Percentiles rank a stretch among this genome's conserved stretches.
These are phyloP conservation scores for Xylaria sp. DNA, from an alignment of 2,329 filamentous ascomycete species.

Conservation along the genomic window DNA sequence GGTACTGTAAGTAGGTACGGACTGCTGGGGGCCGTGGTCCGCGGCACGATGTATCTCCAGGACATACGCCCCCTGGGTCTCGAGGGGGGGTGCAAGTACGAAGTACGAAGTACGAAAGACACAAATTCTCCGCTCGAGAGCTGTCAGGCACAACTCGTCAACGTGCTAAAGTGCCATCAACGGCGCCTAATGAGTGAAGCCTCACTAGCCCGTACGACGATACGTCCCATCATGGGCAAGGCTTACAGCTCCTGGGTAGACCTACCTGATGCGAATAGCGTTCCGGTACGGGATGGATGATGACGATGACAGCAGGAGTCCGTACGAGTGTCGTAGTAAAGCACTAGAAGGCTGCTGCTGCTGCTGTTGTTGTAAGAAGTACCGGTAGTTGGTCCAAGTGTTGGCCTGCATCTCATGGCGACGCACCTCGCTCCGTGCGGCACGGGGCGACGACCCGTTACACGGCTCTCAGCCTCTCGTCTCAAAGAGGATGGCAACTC, in stretches of 20 bases:
- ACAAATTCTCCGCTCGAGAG: constrained; percentile 13
- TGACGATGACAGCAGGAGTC: too few species aligned
- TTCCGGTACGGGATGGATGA: too few species aligned
- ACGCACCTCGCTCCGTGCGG: neutral
- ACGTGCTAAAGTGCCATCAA: constrained; percentile 22
- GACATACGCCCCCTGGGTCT: neutral
- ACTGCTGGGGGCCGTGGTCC: too few species aligned
- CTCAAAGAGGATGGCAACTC: constrained; percentile 9
- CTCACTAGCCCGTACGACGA: constrained; percentile 13
- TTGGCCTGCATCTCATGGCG: too few species aligned
- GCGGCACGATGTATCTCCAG: too few species aligned
- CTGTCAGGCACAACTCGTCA: constrained; percentile 20
- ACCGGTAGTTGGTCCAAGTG: too few species aligned
- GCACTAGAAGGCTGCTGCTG: too few species aligned
- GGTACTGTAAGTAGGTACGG: too few species aligned
- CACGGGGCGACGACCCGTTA: constrained; percentile 11
- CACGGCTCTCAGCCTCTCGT: constrained; percentile 7
- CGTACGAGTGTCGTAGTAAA: too few species aligned
- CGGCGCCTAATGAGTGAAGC: constrained; percentile 15
- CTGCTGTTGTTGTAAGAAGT: too few species aligned
- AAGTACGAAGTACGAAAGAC: neutral
- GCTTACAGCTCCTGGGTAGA: constrained; percentile 9
- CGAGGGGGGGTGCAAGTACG: neutral
- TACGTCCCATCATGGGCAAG: constrained; percentile 21
- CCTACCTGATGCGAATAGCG: too few species aligned